Base-by-base conservation (phyloP, 148 eudicot species). In the Amaranthus hypochondriacus region DNA sequence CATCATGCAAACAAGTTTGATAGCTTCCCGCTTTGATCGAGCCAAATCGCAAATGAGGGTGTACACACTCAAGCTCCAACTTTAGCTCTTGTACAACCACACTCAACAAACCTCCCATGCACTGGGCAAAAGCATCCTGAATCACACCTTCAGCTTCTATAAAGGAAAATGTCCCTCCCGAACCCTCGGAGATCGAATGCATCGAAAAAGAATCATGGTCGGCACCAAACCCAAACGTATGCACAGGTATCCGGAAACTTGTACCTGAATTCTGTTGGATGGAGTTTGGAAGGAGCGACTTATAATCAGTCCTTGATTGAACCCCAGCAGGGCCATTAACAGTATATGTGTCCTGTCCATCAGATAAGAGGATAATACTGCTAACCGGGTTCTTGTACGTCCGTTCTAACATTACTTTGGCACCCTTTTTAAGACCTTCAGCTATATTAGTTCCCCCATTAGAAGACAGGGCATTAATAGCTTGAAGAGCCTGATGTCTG, bases 81-180 rank as follows among this genome's bases (percentile, higher is more conserved):
- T 72, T 82, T 59, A 90, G 81, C 73, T 90, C 89, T 78, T 90
- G 89, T 52, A 83, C 90, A 56, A 90, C 87, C 73, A 93, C 98
- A 69, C 96, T 93, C 73, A 93, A 77, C 68, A 92, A 89, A 28
- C 96, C 97, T 5, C 96, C 96, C 70, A 92, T 90, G 87, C 96
- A 92, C 79, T 92, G 96, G 61, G 97, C 96, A 86, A 92, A 92
- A 8, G 97, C 96, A 50, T 92, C 96, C 77, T 88, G 91, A 70
- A 90, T 90, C 9, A 83, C 89, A 48, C 82, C 79, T 85, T 90
- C 97, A 2, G 90, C 83, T 77, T 92, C 97, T 15, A 92, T 92
- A 74, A 90, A 92, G 59, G 97, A 90, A 81, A 92, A 92, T 8
- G 96, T 90, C 63, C 97, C 97, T 59, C 97, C 97, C 12, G 96